phyloP scores from a whole-genome alignment of 441 rosid species.

The Jatropha multifida region DNA sequence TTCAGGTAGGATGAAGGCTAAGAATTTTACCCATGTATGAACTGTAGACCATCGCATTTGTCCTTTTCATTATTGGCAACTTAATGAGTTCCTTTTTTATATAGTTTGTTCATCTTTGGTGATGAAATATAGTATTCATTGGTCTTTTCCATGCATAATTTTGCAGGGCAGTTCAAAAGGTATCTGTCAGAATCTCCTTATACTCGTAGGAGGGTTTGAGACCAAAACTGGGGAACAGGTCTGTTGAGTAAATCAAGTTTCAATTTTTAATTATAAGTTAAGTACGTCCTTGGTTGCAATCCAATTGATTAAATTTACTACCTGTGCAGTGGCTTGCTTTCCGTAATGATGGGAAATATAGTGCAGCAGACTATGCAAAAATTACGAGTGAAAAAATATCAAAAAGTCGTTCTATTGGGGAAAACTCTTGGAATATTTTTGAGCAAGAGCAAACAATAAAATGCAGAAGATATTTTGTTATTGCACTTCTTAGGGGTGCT shows the following conservation, averaged over 20 bases:
- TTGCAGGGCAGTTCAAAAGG: slow-evolving; percentile 62
- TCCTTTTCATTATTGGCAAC: not conserved
- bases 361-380: slow-evolving; percentile 82
- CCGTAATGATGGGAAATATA: slow-evolving; percentile 74
- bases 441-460: slow-evolving; percentile 50
- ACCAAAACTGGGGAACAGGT: slow-evolving; percentile 92
- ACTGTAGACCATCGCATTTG: slow-evolving; percentile 1
- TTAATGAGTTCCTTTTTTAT: slow-evolving; percentile 10
- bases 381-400: slow-evolving; percentile 59
- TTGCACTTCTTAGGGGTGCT: slow-evolving; percentile 70
- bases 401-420: slow-evolving; percentile 35
- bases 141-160: slow-evolving; percentile 17
- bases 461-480: slow-evolving; percentile 55
- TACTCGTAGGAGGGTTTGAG: slow-evolving; percentile 91
- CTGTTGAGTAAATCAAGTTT: slow-evolving; percentile 30
- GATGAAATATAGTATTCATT: slow-evolving; percentile 19
- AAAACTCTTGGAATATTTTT: slow-evolving; percentile 59
- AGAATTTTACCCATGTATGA: not conserved
- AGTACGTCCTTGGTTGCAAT: slow-evolving; percentile 20
- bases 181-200: slow-evolving; percentile 57
- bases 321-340: slow-evolving; percentile 86
- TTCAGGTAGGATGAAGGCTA: slow-evolving; percentile 56
- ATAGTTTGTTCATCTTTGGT: slow-evolving; percentile 12
- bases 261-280: slow-evolving; percentile 8
- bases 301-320: slow-evolving; percentile 28